Conservation (phyloP, 2,329 filamentous ascomycete species). For the Tolypocladium guangdongense region DNA sequence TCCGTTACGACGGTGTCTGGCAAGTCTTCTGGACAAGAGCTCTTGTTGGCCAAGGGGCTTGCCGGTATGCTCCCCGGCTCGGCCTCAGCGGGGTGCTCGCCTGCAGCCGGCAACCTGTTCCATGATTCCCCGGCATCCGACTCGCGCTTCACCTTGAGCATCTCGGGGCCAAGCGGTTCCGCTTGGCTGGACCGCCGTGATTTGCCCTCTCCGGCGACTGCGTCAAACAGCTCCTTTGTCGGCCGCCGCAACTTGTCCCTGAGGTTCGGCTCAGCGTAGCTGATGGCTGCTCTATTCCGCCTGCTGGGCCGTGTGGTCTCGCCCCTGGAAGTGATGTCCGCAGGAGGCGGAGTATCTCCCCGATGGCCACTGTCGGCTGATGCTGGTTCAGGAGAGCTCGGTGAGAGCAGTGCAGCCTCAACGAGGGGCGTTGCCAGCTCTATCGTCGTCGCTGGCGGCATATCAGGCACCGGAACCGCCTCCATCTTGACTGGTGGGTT, state of each 20-base stretch:
- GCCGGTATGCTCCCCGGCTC: conserved; percentile 14
- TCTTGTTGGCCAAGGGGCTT: conserved; percentile 33
- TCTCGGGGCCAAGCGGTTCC: conserved; percentile 15
- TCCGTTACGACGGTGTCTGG: conserved; percentile 25
- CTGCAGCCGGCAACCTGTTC: conserved; percentile 14
- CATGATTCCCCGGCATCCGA: conserved; percentile 17
- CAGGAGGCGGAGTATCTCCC: conserved; percentile 48
- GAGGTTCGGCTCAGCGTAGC: conserved; percentile 74
- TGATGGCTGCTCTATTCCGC: conserved; percentile 56
- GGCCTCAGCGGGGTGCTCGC: conserved; percentile 1
- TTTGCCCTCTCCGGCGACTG: conserved; percentile 55
- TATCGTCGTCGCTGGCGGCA: conserved; percentile 7
- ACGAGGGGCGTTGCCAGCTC: conserved; percentile 19
- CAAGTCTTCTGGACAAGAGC: conserved; percentile 14
- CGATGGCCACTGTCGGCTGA: conserved; percentile 20
- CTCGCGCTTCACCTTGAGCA: conserved; percentile 21
- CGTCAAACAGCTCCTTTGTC: conserved; percentile 64
- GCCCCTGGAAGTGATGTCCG: conserved; percentile 41
- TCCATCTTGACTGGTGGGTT: conserved; percentile 10
- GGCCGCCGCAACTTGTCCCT: conserved; percentile 76
- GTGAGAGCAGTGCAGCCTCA: conserved; percentile 31
- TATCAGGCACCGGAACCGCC: conserved; percentile 7
- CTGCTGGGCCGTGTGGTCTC: conserved; percentile 55
- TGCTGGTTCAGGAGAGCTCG: conserved; percentile 38
- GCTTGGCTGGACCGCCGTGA: conserved; percentile 30